Conservation (phyloP, 495 filamentous ascomycete genomes). For the Sordaria brevicollis region DNA sequence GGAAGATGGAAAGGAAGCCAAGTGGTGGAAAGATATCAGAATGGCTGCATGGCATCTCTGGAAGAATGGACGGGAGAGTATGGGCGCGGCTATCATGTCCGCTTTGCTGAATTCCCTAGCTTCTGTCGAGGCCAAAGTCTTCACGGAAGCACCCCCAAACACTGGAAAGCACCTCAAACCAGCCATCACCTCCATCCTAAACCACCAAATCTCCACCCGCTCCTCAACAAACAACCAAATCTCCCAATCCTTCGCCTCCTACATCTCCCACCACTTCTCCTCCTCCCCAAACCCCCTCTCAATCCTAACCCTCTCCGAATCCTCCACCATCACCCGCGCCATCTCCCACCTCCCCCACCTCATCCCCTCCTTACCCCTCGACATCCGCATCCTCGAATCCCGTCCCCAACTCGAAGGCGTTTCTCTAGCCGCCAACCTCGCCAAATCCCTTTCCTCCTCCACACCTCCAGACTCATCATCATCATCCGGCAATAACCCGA, state of each 20-base stretch:
- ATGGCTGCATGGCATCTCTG: constrained; percentile 54
- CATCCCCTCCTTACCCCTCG: constrained; percentile 17
- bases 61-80: constrained; percentile 52
- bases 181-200: not conserved
- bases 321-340: constrained; percentile 44
- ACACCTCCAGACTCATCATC: constrained; percentile 1
- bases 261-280: not conserved
- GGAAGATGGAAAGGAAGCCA: not conserved
- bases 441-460: constrained; percentile 20
- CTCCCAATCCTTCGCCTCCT: not conserved
- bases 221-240: constrained; percentile 37
- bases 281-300: constrained; percentile 20
- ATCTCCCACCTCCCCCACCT: constrained; percentile 14
- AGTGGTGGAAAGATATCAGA: constrained; percentile 46
- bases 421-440: constrained; percentile 38
- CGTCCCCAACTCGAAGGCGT: constrained; percentile 57
- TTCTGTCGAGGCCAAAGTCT: constrained; percentile 9
- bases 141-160: constrained; percentile 16
- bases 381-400: constrained; percentile 54
- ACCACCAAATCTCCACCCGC: constrained; percentile 11
- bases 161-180: constrained; percentile 18
- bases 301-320: constrained; percentile 49
- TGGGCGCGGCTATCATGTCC: constrained; percentile 49
- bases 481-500: constrained; percentile 2
- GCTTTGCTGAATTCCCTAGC: constrained; percentile 37